Base-by-base conservation (phyloP, 371 early-diverging fungal species). In the Mucor ambiguus region DNA sequence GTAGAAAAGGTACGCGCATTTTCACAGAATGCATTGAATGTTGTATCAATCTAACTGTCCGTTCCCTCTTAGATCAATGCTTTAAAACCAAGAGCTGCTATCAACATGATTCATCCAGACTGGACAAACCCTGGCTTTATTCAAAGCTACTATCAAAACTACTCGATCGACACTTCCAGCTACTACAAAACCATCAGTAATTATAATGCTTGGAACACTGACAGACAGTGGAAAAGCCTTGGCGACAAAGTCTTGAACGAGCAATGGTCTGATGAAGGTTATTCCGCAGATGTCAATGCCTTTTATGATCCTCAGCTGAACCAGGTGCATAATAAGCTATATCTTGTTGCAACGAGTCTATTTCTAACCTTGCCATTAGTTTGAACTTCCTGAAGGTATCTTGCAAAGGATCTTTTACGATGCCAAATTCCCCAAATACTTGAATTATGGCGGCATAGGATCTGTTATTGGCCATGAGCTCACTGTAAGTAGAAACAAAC, bases 371-470 rank as follows among this genome's bases (percentile, higher is more conserved):
- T 41, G 18, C 5, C 5, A 30, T 28, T 22, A 78, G 72, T 82
- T 89, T 41, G 82, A 80, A 3, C 77, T 89, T 33, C 88, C 84
- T 5, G 81, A 84, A 11, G 89, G 83, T 1, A 84, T 87, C 18
- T 41, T 88, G 7, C 83, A 80, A 24, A 58, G 66, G 0, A 82
- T 84, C 5, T 83, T 85, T 28, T 77, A 71, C 65, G 65, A 72
- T 38, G 35, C 46, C 1, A 71, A 75, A 11, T 68, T 61, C 35
- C 86, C 85, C 2, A 84, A 80, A 30, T 83, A 82, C 46, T 7
- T 88, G 26, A 85, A 86, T 32, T 88, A 77, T 69, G 89, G 89
- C 26, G 75, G 70, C 26, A 74, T 89, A 22, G 88, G 89, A 18
- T 61, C 69, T 14, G 76, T 85, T 22, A 69, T 85, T 14, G 89